These are phyloP conservation scores for Aspergillus sp. DNA, from an alignment of 2,329 filamentous ascomycete species.

Conservation along the genomic window DNA sequence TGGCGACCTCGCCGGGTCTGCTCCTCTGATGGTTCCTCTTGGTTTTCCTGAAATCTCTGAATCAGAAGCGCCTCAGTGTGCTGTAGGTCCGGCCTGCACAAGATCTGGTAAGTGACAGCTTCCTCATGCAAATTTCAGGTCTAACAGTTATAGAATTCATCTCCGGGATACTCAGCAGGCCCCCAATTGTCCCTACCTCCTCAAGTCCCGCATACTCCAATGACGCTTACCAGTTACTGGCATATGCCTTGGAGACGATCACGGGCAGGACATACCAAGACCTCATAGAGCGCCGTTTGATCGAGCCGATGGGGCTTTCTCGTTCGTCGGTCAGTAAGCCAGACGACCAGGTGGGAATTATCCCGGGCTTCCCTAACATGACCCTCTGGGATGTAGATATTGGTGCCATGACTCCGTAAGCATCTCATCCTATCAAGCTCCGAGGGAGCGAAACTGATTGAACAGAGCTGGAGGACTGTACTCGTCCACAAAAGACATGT, in stretches of 20 bases:
- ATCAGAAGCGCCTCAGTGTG: neutral
- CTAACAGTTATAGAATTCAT: conserved; percentile 39
- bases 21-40: neutral
- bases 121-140: neutral
- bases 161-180: conserved; percentile 35
- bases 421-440: neutral
- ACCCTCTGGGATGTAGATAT: conserved; percentile 42
- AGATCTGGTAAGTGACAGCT: neutral
- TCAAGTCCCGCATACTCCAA: conserved; percentile 43
- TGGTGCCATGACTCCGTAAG: conserved; percentile 49
- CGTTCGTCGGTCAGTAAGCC: conserved; percentile 32
- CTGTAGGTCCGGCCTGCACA: neutral
- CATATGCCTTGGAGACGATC: conserved; percentile 46
- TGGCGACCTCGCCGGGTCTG: neutral
- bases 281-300: conserved; percentile 41
- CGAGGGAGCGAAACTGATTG: neutral
- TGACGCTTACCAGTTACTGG: conserved; percentile 41
- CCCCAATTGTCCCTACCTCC: conserved; percentile 38
- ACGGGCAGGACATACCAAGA: conserved; percentile 41
- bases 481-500: conserved; percentile 50
- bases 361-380: conserved; percentile 38
- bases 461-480: conserved; percentile 49
- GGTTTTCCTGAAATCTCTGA: neutral
- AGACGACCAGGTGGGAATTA: conserved; percentile 31
- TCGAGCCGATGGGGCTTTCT: conserved; percentile 47